These are phyloP conservation scores for Kazachstania africana DNA, from an alignment of 805 yeast species.

Conservation along the genomic window DNA sequence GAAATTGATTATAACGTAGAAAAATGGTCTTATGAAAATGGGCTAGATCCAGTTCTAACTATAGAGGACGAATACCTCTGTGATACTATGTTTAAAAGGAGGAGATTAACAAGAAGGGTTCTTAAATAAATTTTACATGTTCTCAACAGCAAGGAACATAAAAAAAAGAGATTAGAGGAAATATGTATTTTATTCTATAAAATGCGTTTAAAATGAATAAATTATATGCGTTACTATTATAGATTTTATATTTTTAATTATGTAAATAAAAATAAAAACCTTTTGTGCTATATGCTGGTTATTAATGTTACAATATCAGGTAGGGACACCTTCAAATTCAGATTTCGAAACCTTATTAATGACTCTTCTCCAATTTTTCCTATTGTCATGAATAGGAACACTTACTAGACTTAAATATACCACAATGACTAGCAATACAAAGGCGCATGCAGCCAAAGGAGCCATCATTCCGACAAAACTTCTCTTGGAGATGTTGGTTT, in stretches of 20 bases:
- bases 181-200: no score
- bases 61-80: conserved; percentile 40
- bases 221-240: background rate
- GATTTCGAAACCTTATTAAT: conserved; percentile 43
- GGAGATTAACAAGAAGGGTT: conserved; percentile 44
- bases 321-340: conserved; percentile 83
- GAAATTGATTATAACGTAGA: conserved; percentile 41
- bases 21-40: conserved; percentile 41
- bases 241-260: background rate
- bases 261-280: background rate
- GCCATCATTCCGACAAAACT: conserved; percentile 53
- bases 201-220: no score
- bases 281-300: background rate
- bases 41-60: conserved; percentile 26
- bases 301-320: conserved; percentile 26
- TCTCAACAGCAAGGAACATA: background rate
- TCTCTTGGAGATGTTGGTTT: conserved; percentile 38
- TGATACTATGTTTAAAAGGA: conserved; percentile 41
- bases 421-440: conserved; percentile 39
- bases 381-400: conserved; percentile 61
- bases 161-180: no score
- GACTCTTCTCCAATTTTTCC: conserved; percentile 52
- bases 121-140: conserved; percentile 29
- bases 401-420: conserved; percentile 43
- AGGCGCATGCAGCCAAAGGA: conserved; percentile 52